A percentile compares a stretch with the other conserved stretches of the same genome.
Evolutionary conservation across 1,284 basidiomycete genomes (phyloP).

Genomic region (Xerocomus amazonicus): DNA sequence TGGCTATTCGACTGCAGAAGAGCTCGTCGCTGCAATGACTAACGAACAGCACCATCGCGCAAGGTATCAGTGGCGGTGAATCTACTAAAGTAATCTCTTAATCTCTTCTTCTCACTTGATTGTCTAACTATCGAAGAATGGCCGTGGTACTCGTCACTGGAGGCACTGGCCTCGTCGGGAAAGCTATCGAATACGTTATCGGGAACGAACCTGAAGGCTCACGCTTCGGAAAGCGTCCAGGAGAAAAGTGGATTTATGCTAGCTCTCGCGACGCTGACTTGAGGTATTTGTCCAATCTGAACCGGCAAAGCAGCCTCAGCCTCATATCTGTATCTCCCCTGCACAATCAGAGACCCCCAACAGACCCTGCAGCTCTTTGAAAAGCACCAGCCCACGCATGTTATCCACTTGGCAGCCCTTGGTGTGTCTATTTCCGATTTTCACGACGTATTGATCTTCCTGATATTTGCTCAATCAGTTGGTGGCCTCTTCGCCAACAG

Average conservation of each 20-base stretch:
- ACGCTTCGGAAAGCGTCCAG: slow-evolving; percentile 67
- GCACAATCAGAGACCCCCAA: slow-evolving; percentile 50
- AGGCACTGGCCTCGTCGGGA: slow-evolving; percentile 82
- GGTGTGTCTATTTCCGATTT: slow-evolving; percentile 44
- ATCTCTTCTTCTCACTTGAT: not conserved
- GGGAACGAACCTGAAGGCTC: slow-evolving; percentile 74
- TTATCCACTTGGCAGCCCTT: slow-evolving; percentile 85
- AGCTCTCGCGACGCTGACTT: slow-evolving; percentile 75
- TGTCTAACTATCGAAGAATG: slow-evolving; percentile 25
- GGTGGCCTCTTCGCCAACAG: slow-evolving; percentile 91
- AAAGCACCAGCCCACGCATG: slow-evolving; percentile 86
- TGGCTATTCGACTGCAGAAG: not conserved
- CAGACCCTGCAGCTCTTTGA: slow-evolving; percentile 71
- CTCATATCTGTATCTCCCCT: slow-evolving; percentile 3
- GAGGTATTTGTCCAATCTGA: slow-evolving; percentile 41
- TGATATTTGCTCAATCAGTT: slow-evolving; percentile 45
- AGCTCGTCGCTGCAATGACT: slow-evolving; percentile 2
- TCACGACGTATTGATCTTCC: slow-evolving; percentile 1
- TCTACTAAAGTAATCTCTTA: not conserved
- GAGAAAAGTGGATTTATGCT: slow-evolving; percentile 84
- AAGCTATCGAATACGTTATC: slow-evolving; percentile 75
- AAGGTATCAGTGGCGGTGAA: not conserved
- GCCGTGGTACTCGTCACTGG: slow-evolving; percentile 77
- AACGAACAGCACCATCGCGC: not conserved
- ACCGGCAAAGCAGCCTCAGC: not conserved